Conservation (phyloP, 495 filamentous ascomycete species). For the Xylaria venustula region DNA sequence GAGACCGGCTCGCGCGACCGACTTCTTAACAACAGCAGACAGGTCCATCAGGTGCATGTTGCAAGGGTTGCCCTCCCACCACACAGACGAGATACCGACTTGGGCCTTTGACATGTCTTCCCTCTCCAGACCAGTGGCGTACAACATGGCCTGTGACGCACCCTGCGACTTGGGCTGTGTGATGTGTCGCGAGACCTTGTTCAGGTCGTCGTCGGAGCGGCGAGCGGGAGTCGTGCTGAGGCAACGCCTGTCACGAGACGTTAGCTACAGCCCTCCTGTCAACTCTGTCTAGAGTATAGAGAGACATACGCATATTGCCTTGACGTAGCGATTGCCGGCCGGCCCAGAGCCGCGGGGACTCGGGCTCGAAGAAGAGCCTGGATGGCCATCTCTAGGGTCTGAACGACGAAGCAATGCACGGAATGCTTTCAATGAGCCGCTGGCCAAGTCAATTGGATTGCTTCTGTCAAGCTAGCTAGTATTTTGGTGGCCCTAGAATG, state of each 20-base stretch:
- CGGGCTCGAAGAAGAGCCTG: slow-evolving; percentile 38
- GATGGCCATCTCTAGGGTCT: slow-evolving; percentile 32
- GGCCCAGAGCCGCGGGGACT: slow-evolving; percentile 40
- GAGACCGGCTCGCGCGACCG: slow-evolving; percentile 76
- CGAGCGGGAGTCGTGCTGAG: slow-evolving; percentile 39
- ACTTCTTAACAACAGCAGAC: slow-evolving; percentile 76
- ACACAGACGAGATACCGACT: slow-evolving; percentile 89
- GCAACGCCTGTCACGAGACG: slow-evolving; percentile 32
- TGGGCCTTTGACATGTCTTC: slow-evolving; percentile 91
- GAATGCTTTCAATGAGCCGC: background rate
- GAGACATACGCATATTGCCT: slow-evolving; percentile 39
- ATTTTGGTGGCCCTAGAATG: background rate
- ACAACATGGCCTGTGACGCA: slow-evolving; percentile 98
- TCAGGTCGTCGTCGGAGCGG: slow-evolving; percentile 58
- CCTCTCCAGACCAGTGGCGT: slow-evolving; percentile 83
- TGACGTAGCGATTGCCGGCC: slow-evolving; percentile 29
- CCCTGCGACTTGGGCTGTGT: slow-evolving; percentile 97
- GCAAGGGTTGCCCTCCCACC: slow-evolving; percentile 94
- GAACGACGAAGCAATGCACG: background rate
- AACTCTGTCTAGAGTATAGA: background rate
- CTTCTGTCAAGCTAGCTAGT: background rate
- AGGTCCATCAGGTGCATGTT: slow-evolving; percentile 98
- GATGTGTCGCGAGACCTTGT: slow-evolving; percentile 78
- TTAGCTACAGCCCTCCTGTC: slow-evolving; percentile 16
- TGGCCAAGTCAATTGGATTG: background rate